Evolutionary conservation across 352 stramenopile genomes (phyloP), one percentile per base, ranked within the genome.

Genomic region (Globisporangium acanthophoron): DNA sequence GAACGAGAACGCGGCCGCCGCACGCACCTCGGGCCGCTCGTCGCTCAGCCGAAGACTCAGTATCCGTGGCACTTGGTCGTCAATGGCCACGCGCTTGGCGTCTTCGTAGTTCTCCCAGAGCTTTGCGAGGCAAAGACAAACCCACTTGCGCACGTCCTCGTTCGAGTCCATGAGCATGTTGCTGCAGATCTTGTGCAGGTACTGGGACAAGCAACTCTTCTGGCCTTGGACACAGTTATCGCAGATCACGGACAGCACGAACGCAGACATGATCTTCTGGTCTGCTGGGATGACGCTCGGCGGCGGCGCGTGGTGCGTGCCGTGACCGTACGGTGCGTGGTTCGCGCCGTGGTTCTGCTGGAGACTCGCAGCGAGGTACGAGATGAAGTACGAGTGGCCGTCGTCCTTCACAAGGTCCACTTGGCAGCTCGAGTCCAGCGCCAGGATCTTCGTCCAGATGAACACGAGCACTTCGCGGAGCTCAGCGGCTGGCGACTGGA

Each of bases 371-470:
- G 79, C 76, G 6, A 99, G 70, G 62, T 98, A 94, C 31, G 85
- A 86, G 64, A 99, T 96, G 65, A 99, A 99, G 70, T 98, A 98
- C 43, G 83, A 77, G 59, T 98, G 80, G 5, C 94, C 91, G 53
- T 97, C 86, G 49, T 99, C 96, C 66, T 98, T 98, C 3, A 99
- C 92, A 21, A 99, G 76, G 65, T 99, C 97, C 21, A 90, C 76
- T 66, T 98, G 85, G 62, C 95, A 99, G 46, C 90, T 98, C n/a
- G 82, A 69, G 64, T 99, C 97, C 47, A 99, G 92, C 20, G 84
- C 85, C 5, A 99, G 68, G 33, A 99, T 98, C 63, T 95, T 97
- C 24, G 96, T 83, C 85, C 85, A 95, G 54, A 95, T 93, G 48
- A 92, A 93, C 9, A 95, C 91, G 13, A 99, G 79, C 6, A 98